Evolutionary conservation across 306 rosid species (phyloP), one percentile per base, ranked within the genome.

Genomic region (Begonia fuchsioides): DNA sequence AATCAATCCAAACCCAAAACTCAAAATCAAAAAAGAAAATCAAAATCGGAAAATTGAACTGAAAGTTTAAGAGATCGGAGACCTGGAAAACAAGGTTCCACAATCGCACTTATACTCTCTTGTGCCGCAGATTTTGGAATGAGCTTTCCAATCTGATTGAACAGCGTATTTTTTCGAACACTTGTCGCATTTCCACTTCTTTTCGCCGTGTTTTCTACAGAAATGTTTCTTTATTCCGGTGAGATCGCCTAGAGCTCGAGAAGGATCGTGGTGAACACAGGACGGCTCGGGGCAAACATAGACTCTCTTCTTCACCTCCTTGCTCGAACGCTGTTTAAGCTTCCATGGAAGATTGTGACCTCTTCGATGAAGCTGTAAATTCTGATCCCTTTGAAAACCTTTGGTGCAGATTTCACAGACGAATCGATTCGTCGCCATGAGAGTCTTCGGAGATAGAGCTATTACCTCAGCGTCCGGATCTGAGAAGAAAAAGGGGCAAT

Each of bases 141-240:
- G 96, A 19, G 96, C 96, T 59, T 87, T 87, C 93, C 96, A 87
- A 75, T 87, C 96, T 6, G 96, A 87, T 61, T 87, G 96, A 48
- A 87, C 96, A 0, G 96, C 96, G 57, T 87, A 87, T 51, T 83
- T 87, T 81, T 87, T 87, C 10, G 83, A 73, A 50, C 96, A 87
- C 67, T 87, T 80, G 2, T 83, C 96, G 46, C 96, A 87, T 72
- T 87, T 83, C 96, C 96, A 87, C 71, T 87, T 87, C 78, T 87
- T 87, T 73, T 87, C 96, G 6, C 96, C 93, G 55, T 87, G 94
- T 56, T 87, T 87, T 32, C 96, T 69, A 59, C 96, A 87, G 63
- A 77, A 87, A 68, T 87, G 96, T 69, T 87, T 87, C 63, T 87
- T 87, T 12, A 87, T 87, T 16, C 96, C 96, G 0, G 96, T 87